Evolutionary conservation across 495 filamentous ascomycete genomes (phyloP).

Genomic region (Chaetomidium leptoderma): DNA sequence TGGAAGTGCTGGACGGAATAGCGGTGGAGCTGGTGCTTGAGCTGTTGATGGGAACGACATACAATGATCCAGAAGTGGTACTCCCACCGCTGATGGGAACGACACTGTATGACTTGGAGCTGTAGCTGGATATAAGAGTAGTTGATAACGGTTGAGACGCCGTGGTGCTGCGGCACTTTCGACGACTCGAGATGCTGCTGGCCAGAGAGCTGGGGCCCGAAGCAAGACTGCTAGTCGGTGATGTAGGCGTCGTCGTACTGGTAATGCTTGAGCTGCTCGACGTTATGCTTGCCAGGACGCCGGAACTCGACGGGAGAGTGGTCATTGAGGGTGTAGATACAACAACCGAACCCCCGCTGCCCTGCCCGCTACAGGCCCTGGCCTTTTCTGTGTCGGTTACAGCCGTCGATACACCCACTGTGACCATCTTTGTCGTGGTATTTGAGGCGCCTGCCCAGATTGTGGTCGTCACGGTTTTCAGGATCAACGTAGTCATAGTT

Average conservation of each 20-base stretch:
- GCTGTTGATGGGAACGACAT: neutral
- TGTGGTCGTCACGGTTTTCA: neutral
- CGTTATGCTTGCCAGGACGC: neutral
- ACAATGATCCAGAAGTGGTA: neutral
- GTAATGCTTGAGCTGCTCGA: neutral
- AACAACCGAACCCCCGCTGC: neutral
- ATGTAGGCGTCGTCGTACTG: neutral
- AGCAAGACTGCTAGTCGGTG: no score
- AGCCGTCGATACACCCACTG: neutral
- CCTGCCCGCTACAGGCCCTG: neutral
- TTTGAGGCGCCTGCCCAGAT: no score
- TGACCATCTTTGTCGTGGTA: neutral
- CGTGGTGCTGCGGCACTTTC: neutral
- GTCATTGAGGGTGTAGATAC: neutral
- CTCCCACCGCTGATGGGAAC: neutral
- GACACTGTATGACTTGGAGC: neutral
- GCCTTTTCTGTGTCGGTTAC: neutral
- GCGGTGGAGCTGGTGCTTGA: neutral
- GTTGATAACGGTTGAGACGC: neutral
- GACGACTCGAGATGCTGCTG: neutral
- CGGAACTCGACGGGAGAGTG: neutral
- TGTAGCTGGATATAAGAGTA: neutral
- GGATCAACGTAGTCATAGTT: neutral
- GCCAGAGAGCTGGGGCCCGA: neutral
- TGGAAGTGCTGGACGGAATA: neutral